Conservation (phyloP, 768 basidiomycete genomes). For the Kockovaella imperatae region DNA sequence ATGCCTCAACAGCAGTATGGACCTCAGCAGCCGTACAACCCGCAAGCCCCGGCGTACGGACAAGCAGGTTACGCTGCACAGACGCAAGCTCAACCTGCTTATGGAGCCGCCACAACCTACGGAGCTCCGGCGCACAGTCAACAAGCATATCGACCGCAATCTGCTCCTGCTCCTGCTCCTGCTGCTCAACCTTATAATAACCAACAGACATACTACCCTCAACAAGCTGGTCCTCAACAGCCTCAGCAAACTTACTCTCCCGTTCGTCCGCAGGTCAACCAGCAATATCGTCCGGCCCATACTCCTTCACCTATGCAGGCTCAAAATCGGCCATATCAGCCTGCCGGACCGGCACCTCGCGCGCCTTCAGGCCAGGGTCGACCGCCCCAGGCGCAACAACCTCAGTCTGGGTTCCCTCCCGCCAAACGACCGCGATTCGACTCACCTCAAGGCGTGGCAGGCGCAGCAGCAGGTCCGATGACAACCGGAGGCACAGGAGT, state of each 20-base stretch:
- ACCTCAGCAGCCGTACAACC: conserved; percentile 18
- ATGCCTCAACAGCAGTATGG: conserved; percentile 6
- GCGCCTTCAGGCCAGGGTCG: conserved; percentile 48
- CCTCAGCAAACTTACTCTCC: no score
- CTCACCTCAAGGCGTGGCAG: conserved; percentile 48
- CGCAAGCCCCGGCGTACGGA: conserved; percentile 6
- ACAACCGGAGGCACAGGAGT: conserved; percentile 1
- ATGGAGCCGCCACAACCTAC: not conserved
- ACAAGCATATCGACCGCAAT: not conserved
- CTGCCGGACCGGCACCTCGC: conserved; percentile 45
- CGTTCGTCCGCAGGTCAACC: no score
- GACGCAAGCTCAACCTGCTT: not conserved
- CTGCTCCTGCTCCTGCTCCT: not conserved
- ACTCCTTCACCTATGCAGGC: conserved; percentile 5
- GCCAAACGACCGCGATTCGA: conserved; percentile 88
- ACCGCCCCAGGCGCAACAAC: conserved; percentile 43
- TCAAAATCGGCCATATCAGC: conserved; percentile 31
- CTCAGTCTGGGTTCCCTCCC: conserved; percentile 63
- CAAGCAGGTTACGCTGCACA: not conserved
- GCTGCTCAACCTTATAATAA: no score
- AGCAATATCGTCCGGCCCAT: no score
- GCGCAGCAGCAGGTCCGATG: not conserved
- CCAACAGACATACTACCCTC: no score
- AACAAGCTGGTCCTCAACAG: conserved; percentile 6
- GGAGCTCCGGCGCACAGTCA: conserved; percentile 2